phyloP scores from a whole-genome alignment of 805 yeast genomes.

The Yarrowia sp. region DNA sequence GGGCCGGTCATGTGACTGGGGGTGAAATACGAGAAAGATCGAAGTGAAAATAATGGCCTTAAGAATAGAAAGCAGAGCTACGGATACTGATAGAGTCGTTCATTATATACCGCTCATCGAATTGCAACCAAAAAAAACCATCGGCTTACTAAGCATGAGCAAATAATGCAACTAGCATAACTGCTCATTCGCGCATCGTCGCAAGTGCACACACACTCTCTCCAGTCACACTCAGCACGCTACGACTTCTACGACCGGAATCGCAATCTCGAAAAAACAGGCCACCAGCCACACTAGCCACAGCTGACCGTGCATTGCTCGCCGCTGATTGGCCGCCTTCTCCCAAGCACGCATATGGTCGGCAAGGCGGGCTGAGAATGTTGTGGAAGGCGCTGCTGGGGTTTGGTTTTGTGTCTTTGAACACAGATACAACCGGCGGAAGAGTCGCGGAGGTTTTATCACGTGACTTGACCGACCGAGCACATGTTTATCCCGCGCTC shows the following conservation, averaged over 20 bases:
- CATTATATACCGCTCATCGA: no score
- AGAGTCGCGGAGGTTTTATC: no score
- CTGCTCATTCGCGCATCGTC: background rate
- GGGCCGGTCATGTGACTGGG: background rate
- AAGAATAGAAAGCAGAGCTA: no score
- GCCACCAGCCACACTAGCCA: slow-evolving; percentile 26
- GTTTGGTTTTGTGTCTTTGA: no score
- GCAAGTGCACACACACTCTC: background rate
- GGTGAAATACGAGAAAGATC: background rate
- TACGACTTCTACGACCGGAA: background rate
- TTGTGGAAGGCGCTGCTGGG: slow-evolving; percentile 15
- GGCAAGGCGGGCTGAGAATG: slow-evolving; percentile 19
- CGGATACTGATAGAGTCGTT: no score
- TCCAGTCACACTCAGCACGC: background rate
- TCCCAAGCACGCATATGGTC: slow-evolving; percentile 4
- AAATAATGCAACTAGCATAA: background rate
- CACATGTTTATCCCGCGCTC: no score
- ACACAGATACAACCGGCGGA: no score
- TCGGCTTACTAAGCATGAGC: slow-evolving; percentile 2
- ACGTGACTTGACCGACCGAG: no score
- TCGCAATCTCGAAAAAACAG: background rate
- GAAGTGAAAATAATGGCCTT: no score
- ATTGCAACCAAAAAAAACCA: background rate
- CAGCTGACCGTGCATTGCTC: background rate
- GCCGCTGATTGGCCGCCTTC: background rate